Percentiles rank a stretch among this genome's conserved stretches.
These are phyloP conservation scores for Cetradonia linearis DNA, from an alignment of 495 filamentous ascomycete species.

Conservation along the genomic window DNA sequence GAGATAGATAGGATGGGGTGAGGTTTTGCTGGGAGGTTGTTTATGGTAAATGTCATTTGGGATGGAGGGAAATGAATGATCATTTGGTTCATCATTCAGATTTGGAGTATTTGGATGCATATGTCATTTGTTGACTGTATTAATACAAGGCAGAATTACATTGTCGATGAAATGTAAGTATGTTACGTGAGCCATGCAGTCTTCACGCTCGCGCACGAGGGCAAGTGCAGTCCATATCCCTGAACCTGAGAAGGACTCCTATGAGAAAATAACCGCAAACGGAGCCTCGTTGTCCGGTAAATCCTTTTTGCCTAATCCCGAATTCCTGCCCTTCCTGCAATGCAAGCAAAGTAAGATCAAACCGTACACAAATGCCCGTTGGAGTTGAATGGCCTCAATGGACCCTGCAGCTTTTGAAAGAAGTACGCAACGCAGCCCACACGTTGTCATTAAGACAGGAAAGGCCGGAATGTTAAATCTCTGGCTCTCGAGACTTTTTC, in stretches of 20 bases:
- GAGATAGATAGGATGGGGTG: no score
- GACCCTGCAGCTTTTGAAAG: background rate
- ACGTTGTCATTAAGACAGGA: background rate
- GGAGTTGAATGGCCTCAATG: background rate
- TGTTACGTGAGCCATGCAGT: background rate
- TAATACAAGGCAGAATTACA: background rate
- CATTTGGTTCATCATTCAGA: background rate
- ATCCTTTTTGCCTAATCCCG: background rate
- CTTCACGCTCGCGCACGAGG: background rate
- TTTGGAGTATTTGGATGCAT: background rate
- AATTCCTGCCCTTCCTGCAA: constrained; percentile 3
- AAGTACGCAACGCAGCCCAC: background rate
- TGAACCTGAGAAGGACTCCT: background rate
- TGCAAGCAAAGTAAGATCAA: background rate
- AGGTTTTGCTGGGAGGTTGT: no score
- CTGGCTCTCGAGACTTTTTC: background rate
- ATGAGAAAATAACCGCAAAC: background rate
- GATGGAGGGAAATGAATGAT: background rate
- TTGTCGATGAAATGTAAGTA: background rate
- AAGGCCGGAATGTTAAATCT: no score
- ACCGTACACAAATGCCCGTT: background rate
- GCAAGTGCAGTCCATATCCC: background rate
- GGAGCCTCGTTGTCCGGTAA: background rate
- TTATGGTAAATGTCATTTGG: background rate
- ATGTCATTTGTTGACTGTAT: background rate